Evolutionary conservation across 169 alveolate species (phyloP).

Genomic region (Babesia divergens): DNA sequence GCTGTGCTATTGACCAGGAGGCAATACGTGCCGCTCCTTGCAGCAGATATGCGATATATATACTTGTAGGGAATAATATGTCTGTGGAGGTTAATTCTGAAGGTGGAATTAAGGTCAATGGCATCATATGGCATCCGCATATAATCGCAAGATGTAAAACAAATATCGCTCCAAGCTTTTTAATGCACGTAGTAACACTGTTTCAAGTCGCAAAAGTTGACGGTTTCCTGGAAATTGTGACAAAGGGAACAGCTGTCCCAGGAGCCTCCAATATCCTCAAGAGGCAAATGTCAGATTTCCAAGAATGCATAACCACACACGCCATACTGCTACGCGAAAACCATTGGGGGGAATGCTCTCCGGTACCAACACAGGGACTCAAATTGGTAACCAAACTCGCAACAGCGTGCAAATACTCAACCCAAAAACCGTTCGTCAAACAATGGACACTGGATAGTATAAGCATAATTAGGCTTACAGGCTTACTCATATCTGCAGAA

Average conservation of each 20-base stretch:
- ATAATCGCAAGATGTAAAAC: background rate
- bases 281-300: background rate
- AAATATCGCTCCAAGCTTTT: background rate
- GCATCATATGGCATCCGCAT: constrained; percentile 41
- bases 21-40: background rate
- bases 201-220: constrained; percentile 36
- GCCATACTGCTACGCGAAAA: background rate
- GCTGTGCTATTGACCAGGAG: background rate
- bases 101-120: constrained; percentile 43
- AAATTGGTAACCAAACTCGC: background rate
- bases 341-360: background rate
- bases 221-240: constrained; percentile 31
- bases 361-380: background rate
- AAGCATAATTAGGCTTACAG: background rate
- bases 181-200: constrained; percentile 15
- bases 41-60: background rate
- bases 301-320: background rate
- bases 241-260: background rate
- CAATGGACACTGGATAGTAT: background rate
- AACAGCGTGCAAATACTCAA: background rate
- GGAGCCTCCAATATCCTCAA: background rate
- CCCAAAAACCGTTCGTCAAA: background rate
- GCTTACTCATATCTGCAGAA: background rate
- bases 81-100: constrained; percentile 22
- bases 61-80: background rate